Conservation (phyloP, 257 asterid genomes). For the Scutellaria galericulata region DNA sequence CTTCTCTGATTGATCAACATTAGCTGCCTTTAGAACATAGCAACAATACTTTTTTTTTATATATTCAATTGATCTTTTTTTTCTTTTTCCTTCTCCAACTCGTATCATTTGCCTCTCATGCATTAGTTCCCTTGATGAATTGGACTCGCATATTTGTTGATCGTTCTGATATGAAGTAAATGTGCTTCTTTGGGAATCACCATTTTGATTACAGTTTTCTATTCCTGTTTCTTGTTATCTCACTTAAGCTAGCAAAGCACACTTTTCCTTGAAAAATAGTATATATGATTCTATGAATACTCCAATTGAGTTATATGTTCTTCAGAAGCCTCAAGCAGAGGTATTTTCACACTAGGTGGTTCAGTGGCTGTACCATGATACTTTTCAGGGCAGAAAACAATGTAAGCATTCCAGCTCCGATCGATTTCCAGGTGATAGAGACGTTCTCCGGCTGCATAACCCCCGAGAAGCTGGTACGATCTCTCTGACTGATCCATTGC, state of each 20-base stretch:
- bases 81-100: not conserved
- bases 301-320: constrained; percentile 53
- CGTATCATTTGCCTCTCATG: not conserved
- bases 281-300: constrained; percentile 28
- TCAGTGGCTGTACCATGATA: constrained; percentile 35
- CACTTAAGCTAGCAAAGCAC: not conserved
- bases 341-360: constrained; percentile 60
- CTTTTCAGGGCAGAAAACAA: constrained; percentile 57
- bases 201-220: not conserved
- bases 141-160: constrained; percentile 5
- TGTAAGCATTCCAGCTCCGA: constrained; percentile 44
- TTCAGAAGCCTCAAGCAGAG: constrained; percentile 65
- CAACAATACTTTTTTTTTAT: not conserved
- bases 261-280: not conserved
- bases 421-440: constrained; percentile 58
- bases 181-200: not conserved
- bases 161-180: not conserved
- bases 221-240: constrained; percentile 2
- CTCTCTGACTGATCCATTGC: constrained; percentile 82
- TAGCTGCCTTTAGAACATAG: not conserved
- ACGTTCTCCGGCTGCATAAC: constrained; percentile 74
- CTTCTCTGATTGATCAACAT: constrained; percentile 12
- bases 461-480: constrained; percentile 89
- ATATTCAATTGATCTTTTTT: not conserved
- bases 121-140: not conserved